These are phyloP conservation scores for Diaporthe velutina DNA, from an alignment of 2,329 filamentous ascomycete species.

Conservation along the genomic window DNA sequence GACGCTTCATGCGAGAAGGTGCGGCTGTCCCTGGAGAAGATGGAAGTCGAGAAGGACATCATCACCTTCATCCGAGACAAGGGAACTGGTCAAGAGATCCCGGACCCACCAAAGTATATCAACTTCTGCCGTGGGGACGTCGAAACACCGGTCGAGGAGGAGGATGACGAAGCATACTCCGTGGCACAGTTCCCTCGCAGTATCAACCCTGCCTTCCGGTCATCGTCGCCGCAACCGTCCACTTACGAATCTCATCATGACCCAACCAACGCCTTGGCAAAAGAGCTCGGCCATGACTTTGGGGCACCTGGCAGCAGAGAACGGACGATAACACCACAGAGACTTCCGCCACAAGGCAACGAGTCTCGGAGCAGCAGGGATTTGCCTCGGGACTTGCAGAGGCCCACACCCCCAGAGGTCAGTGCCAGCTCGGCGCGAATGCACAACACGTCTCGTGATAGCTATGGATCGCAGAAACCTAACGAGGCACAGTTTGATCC, in stretches of 20 bases:
- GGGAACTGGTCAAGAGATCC: constrained; percentile 97
- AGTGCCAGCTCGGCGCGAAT: constrained; percentile 35
- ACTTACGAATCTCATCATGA: constrained; percentile 94
- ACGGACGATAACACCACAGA: constrained; percentile 65
- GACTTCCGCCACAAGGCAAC: constrained; percentile 46
- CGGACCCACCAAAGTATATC: constrained; percentile 97
- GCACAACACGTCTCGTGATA: constrained; percentile 34
- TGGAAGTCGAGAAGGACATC: constrained; percentile 98
- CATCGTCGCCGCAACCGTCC: constrained; percentile 95
- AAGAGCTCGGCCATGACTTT: constrained; percentile 73
- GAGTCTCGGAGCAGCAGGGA: constrained; percentile 30
- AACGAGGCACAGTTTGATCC: constrained; percentile 58
- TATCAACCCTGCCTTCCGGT: constrained; percentile 95
- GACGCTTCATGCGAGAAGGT: constrained; percentile 98
- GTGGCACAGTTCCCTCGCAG: constrained; percentile 95
- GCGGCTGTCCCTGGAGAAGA: constrained; percentile 89
- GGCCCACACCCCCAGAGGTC: constrained; percentile 34
- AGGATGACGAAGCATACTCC: constrained; percentile 88
- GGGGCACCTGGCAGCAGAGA: constrained; percentile 63
- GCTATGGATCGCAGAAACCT: constrained; percentile 42
- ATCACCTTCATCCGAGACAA: constrained; percentile 86
- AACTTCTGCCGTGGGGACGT: constrained; percentile 95
- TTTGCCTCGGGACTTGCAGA: constrained; percentile 32
- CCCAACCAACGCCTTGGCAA: constrained; percentile 79
- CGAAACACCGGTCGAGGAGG: constrained; percentile 82